Evolutionary conservation across 352 stramenopile species (phyloP).

Genomic region (Pythium volutum): DNA sequence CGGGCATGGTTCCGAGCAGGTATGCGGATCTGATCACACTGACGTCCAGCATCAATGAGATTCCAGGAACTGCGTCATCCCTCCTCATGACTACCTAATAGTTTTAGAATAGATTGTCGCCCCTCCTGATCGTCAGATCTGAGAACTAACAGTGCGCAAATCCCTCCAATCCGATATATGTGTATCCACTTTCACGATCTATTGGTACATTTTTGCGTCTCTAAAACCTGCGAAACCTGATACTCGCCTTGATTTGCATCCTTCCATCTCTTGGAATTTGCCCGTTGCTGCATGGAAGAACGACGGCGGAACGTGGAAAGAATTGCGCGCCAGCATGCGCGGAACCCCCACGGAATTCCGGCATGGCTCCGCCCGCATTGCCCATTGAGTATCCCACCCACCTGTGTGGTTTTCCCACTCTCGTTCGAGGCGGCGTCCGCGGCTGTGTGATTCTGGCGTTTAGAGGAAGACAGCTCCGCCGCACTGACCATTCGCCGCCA

Average conservation of each 20-base stretch:
- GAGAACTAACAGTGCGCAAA: background rate
- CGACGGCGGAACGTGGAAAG: slow-evolving; percentile 16
- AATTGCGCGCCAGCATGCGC: slow-evolving; percentile 11
- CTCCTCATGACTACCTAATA: background rate
- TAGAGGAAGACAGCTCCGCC: background rate
- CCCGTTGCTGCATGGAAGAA: slow-evolving; percentile 7
- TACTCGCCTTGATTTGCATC: background rate
- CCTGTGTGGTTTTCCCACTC: too few relatives aligned
- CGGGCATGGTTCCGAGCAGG: background rate
- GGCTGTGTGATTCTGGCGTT: background rate
- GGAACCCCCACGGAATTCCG: slow-evolving; percentile 12
- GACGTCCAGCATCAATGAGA: background rate
- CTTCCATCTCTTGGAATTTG: background rate
- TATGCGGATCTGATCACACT: background rate
- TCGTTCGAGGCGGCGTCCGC: background rate
- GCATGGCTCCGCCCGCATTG: too few relatives aligned
- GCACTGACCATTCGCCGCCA: background rate
- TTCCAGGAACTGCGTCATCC: background rate
- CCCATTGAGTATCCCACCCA: too few relatives aligned
- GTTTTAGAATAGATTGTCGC: background rate
- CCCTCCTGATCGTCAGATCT: background rate
- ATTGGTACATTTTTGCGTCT: background rate
- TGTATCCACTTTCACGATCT: background rate
- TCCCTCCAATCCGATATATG: background rate
- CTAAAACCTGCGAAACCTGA: background rate